Evolutionary conservation across 164 flowering plant species (phyloP), one percentile per base, ranked within the genome.

Genomic region (Aristolochia fimbriata): DNA sequence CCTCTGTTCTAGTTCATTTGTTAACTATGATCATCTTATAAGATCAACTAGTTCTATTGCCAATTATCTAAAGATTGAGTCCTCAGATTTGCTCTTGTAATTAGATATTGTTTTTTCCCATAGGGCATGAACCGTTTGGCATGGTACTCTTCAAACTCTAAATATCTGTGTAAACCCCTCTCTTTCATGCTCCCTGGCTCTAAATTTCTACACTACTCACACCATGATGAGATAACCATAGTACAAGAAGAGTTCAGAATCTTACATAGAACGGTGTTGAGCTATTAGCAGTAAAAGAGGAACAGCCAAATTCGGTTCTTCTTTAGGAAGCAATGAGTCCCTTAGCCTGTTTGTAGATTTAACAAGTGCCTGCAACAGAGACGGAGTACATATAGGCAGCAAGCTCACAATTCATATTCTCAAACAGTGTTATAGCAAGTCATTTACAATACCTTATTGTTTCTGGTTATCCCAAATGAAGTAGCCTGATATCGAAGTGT

Each of bases 401-500:
- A 17, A 20, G 52, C 22, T 49, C 19, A 49, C 16, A 49, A 49
- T 11, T 17, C 6, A 17, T 5, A 49, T 6, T 49, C 16, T 17
- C 12, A 37, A 37, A 1, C 43, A 37, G 43, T 7, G 1, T 3
- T 37, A 3, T 37, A 37, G 11, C 43, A 37, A 7, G 43, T 37
- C 12, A 37, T 37, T 7, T 1, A 10, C 43, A 31, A 19, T 56
- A 94, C 99, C 97, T 94, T 94, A 64, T 94, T 94, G 62, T 94
- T 94, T 61, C 92, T 75, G 27, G 92, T 77, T 59, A 86, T 78
- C 55, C 99, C 99, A 75, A 82, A 94, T 24, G 96, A 84, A 45
- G 96, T 94, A 67, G 96, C 99, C 65, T 91, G 97, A 71, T 84
- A 94, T 17, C 97, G 91, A 17, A 94, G 85, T 46, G 96, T 87